A percentile compares a stretch with the other conserved stretches of the same genome.
These are phyloP conservation scores for Vitis cinerea DNA, from an alignment of 164 flowering plant genomes.

Conservation along the genomic window DNA sequence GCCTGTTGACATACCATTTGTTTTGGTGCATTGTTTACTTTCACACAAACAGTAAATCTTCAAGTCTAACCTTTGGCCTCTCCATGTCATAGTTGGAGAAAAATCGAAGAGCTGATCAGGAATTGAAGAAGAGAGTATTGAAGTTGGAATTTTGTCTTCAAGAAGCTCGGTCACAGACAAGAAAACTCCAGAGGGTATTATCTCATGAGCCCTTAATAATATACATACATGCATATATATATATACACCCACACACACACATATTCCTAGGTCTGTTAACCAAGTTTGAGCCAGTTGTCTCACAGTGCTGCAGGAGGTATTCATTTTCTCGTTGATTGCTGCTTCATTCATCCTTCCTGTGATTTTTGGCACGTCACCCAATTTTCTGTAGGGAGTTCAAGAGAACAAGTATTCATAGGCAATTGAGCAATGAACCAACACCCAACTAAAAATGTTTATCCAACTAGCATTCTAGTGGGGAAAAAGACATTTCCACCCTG, in stretches of 20 bases:
- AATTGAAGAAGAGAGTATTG: slow-evolving; percentile 83
- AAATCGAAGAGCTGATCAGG: slow-evolving; percentile 81
- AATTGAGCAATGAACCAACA: too few species aligned
- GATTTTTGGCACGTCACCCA: too few species aligned
- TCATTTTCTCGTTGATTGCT: too few species aligned
- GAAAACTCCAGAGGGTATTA: slow-evolving; percentile 87
- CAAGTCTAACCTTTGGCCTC: background rate
- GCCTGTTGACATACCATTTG: background rate
- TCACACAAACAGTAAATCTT: background rate
- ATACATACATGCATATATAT: background rate
- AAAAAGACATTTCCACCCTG: background rate
- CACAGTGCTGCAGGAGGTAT: too few species aligned
- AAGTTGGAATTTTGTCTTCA: slow-evolving; percentile 94
- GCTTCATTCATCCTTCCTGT: too few species aligned
- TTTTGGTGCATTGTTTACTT: background rate
- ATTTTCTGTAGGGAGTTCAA: too few species aligned
- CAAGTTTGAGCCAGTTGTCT: too few species aligned
- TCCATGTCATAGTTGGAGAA: slow-evolving; percentile 67
- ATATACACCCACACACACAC: background rate
- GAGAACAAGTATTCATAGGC: too few species aligned
- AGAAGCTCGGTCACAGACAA: slow-evolving; percentile 83
- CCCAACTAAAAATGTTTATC: too few species aligned
- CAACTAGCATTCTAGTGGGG: too few species aligned
- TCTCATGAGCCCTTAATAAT: too few species aligned
- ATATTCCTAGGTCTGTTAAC: too few species aligned